Evolutionary conservation across 202 grass and related monocot species (phyloP).

Genomic region (Alloteropsis angusta): DNA sequence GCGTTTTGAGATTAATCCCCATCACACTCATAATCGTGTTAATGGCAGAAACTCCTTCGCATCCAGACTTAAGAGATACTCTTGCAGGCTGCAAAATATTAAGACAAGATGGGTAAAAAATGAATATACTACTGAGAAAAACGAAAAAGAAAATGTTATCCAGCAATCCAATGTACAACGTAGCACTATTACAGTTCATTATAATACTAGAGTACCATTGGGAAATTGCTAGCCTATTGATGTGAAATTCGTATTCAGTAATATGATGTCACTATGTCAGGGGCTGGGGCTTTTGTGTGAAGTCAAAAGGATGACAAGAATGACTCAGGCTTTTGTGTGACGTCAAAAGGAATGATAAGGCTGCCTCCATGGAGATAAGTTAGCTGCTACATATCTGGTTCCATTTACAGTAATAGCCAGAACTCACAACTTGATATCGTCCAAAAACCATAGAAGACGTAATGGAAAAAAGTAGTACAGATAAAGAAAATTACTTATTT

Average conservation of each 20-base stretch:
- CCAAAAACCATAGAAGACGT: background rate
- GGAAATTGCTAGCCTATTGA: background rate
- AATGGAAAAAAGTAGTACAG: background rate
- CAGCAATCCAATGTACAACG: background rate
- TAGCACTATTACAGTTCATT: background rate
- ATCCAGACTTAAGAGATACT: conserved; percentile 75
- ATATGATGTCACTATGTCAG: background rate
- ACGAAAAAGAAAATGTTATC: background rate
- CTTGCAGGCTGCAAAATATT: conserved; percentile 61
- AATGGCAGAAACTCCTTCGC: conserved; percentile 87
- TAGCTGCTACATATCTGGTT: background rate
- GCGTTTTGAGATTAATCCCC: conserved; percentile 85
- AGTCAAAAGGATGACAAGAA: background rate
- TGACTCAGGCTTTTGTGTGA: background rate
- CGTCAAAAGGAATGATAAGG: background rate
- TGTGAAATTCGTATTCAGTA: conserved; percentile 2
- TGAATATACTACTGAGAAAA: background rate
- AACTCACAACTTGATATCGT: background rate
- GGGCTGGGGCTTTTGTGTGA: background rate
- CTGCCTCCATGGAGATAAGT: background rate
- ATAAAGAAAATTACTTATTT: background rate
- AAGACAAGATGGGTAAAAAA: background rate
- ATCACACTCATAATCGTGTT: conserved; percentile 99
- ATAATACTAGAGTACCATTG: background rate
- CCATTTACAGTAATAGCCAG: background rate